Base-by-base conservation (phyloP, 768 basidiomycete species). In the Termitomyces sp. region DNA sequence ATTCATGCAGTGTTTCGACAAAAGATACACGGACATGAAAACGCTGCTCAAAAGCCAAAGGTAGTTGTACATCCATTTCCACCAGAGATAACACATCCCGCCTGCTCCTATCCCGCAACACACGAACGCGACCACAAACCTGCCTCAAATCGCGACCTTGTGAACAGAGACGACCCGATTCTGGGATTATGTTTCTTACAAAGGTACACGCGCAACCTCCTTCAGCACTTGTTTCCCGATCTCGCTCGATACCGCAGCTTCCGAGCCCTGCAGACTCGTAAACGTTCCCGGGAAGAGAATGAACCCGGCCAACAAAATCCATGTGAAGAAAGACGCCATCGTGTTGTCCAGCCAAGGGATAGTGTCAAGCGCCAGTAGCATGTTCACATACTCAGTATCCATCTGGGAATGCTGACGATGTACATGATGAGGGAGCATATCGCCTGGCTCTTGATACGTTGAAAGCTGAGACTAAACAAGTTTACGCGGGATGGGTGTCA, bases 231-330 rank as follows among this genome's bases (percentile, higher is more conserved):
- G 51, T 24, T 67, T 67, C 47, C 69, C 69, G 6, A 77, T 60
- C 10, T 70, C 71, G 39, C 54, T 67, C 58, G 63, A 68, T 15
- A 48, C 51, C 24, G 48, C 51, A 49, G 60, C 57, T 28, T 72
- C 64, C 10, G 67, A 46, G 44, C 65, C 72, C 55, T 73, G 70
- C 69, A 78, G 72, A 54, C 77, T 83, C 10, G 77, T 73, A 66
- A 86, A 86, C 7, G 84, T 85, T 51, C 82, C 81, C 2, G 84
- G 84, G 60, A 86, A 83, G 29, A 86, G 72, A 18, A 86, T 70
- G 64, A 86, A 86, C 8, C 84, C 84, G 9, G 83, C 84, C 24
- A 86, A 71, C 52, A 85, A 63, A 55, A 86, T 76, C 84, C 84
- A 86, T 9, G 81, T 84, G 61, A 81, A 85, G 69, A 86, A 84